Evolutionary conservation across 352 stramenopile species (phyloP).

Genomic region (Thraustotheca clavata): DNA sequence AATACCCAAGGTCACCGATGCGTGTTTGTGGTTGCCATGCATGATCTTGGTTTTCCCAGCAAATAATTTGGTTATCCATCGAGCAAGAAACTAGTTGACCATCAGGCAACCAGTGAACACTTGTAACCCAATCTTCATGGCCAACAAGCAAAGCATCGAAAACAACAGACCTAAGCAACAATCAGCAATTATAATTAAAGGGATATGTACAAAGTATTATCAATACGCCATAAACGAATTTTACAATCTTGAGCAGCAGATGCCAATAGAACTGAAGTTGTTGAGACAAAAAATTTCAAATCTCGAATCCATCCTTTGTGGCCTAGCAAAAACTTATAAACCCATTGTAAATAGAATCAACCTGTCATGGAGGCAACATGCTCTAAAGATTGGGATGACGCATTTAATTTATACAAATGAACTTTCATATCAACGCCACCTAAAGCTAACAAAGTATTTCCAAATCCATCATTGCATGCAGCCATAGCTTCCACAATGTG

Average conservation of each 20-base stretch:
- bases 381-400: slow-evolving; percentile 15
- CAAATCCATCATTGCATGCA: slow-evolving; percentile 17
- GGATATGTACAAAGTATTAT: background rate
- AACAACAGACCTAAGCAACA: slow-evolving; percentile 26
- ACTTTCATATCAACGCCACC: slow-evolving; percentile 65
- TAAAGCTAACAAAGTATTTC: slow-evolving; percentile 38
- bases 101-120: slow-evolving; percentile 37
- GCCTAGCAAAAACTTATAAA: slow-evolving; percentile 31
- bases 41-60: slow-evolving; percentile 35
- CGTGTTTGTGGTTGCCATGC: slow-evolving; percentile 42
- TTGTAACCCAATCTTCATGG: slow-evolving; percentile 80
- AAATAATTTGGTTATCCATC: slow-evolving; percentile 73
- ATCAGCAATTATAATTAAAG: too few relatives aligned
- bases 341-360: background rate
- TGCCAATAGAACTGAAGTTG: slow-evolving; percentile 29
- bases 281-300: slow-evolving; percentile 34
- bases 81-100: slow-evolving; percentile 43
- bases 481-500: slow-evolving; percentile 17
- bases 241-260: slow-evolving; percentile 64
- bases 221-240: slow-evolving; percentile 60
- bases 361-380: slow-evolving; percentile 25
- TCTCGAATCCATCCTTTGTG: slow-evolving; percentile 61
- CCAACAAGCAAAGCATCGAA: slow-evolving; percentile 61
- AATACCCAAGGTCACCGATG: slow-evolving; percentile 40
- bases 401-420: slow-evolving; percentile 44